Evolutionary conservation across 2,329 filamentous ascomycete genomes (phyloP).

Genomic region (Clonostachys rhizophaga): DNA sequence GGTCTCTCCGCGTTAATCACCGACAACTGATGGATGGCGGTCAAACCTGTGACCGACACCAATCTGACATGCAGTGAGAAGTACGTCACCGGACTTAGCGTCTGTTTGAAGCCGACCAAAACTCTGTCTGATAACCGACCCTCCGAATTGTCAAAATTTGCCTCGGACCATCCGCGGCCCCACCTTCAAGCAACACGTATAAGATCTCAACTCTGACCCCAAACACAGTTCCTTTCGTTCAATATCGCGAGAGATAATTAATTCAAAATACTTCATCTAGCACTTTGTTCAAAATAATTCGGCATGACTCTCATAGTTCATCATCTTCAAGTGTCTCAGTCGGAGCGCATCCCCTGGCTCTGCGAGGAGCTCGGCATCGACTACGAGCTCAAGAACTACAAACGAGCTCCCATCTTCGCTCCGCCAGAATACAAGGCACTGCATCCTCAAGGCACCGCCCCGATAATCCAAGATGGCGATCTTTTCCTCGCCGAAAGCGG

Average conservation of each 20-base stretch:
- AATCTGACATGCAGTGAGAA: no score
- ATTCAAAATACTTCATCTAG: neutral
- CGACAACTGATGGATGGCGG: no score
- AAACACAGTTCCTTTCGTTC: no score
- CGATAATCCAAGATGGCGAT: constrained; percentile 52
- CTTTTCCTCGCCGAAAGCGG: constrained; percentile 54
- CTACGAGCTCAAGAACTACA: constrained; percentile 29
- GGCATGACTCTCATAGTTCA: constrained; percentile 31
- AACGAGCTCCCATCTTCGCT: constrained; percentile 22
- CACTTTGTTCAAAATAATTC: neutral
- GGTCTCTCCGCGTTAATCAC: no score
- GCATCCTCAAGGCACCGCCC: constrained; percentile 49
- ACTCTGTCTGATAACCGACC: no score
- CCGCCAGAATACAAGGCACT: constrained; percentile 32
- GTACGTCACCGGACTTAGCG: no score
- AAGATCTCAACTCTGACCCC: neutral
- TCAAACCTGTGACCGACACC: no score
- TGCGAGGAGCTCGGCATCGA: constrained; percentile 57
- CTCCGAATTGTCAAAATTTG: no score
- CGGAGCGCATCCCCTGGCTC: constrained; percentile 60
- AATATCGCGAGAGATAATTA: neutral
- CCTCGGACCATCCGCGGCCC: neutral
- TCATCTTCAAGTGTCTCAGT: constrained; percentile 54
- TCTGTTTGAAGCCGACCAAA: no score
- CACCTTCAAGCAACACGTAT: neutral